A percentile compares a stretch with the other conserved stretches of the same genome.
Evolutionary conservation across 2,329 filamentous ascomycete genomes (phyloP).

Genomic region (Scedosporium apiospermum): DNA sequence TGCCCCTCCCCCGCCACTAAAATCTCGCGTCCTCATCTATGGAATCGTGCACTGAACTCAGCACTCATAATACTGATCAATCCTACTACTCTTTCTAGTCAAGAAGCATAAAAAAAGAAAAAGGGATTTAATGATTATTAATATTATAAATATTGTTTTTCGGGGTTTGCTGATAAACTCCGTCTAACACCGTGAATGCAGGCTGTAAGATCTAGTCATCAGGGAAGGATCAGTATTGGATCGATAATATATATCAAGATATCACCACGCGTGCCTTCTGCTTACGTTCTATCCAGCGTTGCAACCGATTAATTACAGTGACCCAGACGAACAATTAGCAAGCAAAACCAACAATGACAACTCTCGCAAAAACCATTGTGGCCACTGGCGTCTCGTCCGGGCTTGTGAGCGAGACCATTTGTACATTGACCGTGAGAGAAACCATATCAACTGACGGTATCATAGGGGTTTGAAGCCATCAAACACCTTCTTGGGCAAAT

Average conservation of each 20-base stretch:
- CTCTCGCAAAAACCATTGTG: slow-evolving; percentile 36
- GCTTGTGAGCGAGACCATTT: slow-evolving; percentile 24
- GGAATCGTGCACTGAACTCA: no score
- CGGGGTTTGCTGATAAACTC: not conserved
- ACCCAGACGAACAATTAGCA: not conserved
- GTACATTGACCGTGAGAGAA: not conserved
- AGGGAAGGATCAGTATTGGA: no score
- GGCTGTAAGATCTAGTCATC: not conserved
- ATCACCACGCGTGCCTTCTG: not conserved
- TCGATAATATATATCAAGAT: no score
- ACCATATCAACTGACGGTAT: not conserved
- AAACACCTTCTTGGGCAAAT: slow-evolving; percentile 37
- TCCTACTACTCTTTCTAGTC: no score
- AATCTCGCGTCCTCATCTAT: no score
- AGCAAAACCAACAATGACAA: slow-evolving; percentile 20
- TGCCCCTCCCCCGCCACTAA: no score
- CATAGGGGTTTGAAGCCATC: slow-evolving; percentile 41
- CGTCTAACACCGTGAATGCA: not conserved
- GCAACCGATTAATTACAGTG: not conserved
- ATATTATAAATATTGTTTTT: not conserved
- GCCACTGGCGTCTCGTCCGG: slow-evolving; percentile 41
- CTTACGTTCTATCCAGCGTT: not conserved
- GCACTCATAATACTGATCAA: no score
- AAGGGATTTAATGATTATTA: not conserved
- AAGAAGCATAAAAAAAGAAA: no score